These are phyloP conservation scores for Evernia prunastri DNA, from an alignment of 495 filamentous ascomycete species.

Conservation along the genomic window DNA sequence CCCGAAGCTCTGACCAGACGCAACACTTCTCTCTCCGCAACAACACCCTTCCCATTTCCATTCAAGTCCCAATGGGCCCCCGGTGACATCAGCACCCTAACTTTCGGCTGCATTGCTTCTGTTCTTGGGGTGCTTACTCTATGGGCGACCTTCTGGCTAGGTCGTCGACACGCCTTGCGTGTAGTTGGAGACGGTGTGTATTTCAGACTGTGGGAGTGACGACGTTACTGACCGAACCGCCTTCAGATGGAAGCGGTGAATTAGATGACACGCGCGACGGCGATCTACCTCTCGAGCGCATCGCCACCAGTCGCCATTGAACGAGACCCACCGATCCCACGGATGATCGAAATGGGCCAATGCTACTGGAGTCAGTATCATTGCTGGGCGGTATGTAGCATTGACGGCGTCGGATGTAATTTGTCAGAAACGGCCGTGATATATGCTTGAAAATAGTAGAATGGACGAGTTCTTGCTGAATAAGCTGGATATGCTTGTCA, in stretches of 20 bases:
- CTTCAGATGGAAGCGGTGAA: neutral
- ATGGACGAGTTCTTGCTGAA: too few species aligned
- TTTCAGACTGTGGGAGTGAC: neutral
- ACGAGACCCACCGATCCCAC: neutral
- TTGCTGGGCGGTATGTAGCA: neutral
- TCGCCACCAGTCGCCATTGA: neutral
- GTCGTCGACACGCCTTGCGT: neutral
- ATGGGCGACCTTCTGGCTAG: slow-evolving; percentile 5
- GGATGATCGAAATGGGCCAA: too few species aligned
- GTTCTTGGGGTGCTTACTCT: neutral
- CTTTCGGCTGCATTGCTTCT: slow-evolving; percentile 11
- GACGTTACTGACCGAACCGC: neutral
- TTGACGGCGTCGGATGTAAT: too few species aligned
- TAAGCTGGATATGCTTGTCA: too few species aligned
- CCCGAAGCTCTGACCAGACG: neutral
- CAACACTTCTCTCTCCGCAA: neutral
- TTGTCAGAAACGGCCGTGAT: too few species aligned
- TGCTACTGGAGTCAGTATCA: too few species aligned
- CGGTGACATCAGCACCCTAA: neutral
- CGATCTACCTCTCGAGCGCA: neutral
- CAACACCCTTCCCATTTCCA: neutral
- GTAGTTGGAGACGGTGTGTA: neutral
- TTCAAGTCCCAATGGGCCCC: neutral
- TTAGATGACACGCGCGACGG: neutral
- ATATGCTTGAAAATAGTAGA: too few species aligned